These are phyloP conservation scores for Wickerhamomyces kurtzmanii DNA, from an alignment of 805 yeast species.

Conservation along the genomic window DNA sequence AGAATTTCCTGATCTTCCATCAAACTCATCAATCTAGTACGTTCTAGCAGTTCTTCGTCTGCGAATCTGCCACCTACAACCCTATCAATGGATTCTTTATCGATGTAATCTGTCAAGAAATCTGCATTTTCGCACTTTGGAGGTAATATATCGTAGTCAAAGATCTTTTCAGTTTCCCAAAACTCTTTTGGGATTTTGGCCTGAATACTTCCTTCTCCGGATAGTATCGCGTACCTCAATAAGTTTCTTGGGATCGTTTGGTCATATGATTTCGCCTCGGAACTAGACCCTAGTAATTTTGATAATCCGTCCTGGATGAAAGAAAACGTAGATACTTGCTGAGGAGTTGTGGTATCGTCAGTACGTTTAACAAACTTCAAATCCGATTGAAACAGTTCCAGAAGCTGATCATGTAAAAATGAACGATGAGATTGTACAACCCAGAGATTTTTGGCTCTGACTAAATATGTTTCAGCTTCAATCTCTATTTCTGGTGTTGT, in stretches of 20 bases:
- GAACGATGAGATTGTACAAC: constrained; percentile 32
- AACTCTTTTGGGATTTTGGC: constrained; percentile 53
- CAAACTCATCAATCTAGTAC: constrained; percentile 20
- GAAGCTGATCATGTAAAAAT: constrained; percentile 37
- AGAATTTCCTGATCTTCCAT: constrained; percentile 19
- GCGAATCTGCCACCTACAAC: constrained; percentile 18
- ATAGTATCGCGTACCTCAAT: constrained; percentile 56
- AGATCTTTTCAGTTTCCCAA: constrained; percentile 53
- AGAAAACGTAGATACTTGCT: too few relatives aligned
- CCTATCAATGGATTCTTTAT: constrained; percentile 16
- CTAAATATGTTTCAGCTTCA: constrained; percentile 46
- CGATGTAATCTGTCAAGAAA: constrained; percentile 21
- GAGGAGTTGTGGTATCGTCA: constrained; percentile 6
- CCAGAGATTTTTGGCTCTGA: constrained; percentile 49
- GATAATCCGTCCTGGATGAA: constrained; percentile 13
- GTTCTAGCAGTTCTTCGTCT: constrained; percentile 20
- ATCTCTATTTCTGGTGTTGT: constrained; percentile 22
- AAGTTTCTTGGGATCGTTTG: constrained; percentile 58
- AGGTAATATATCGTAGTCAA: constrained; percentile 67
- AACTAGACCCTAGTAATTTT: too few relatives aligned
- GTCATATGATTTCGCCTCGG: constrained; percentile 4
- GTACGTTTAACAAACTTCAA: constrained; percentile 5
- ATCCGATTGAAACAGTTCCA: constrained; percentile 11
- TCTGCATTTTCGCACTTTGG: constrained; percentile 39
- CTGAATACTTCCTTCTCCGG: constrained; percentile 65